These are phyloP conservation scores for Clonostachys rhizophaga DNA, from an alignment of 2,329 filamentous ascomycete genomes.

Conservation along the genomic window DNA sequence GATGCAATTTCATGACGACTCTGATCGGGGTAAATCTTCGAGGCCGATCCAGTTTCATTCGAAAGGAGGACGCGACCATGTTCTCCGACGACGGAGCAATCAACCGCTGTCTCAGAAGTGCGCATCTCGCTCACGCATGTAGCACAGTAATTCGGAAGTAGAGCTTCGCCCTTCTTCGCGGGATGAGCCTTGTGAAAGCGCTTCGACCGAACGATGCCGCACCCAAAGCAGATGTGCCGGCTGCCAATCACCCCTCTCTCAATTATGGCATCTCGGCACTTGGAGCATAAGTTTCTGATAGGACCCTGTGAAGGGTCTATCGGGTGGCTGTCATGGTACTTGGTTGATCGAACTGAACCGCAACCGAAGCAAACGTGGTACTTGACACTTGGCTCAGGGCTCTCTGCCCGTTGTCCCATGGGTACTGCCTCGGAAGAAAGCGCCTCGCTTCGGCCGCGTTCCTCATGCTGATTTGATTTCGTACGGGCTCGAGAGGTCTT, in stretches of 20 bases:
- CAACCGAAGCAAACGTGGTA: conserved; percentile 21
- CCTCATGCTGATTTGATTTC: too few relatives aligned
- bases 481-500: too few relatives aligned
- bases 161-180: conserved; percentile 11
- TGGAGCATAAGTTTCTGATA: conserved; percentile 25
- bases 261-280: conserved; percentile 20
- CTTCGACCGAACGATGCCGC: conserved; percentile 16
- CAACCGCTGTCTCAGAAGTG: conserved; percentile 11
- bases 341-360: conserved; percentile 22
- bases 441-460: too few relatives aligned
- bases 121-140: conserved; percentile 16
- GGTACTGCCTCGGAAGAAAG: too few relatives aligned
- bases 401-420: too few relatives aligned
- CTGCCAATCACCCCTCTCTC: conserved; percentile 10
- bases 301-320: conserved; percentile 10
- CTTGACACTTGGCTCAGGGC: too few relatives aligned
- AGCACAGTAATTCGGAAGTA: conserved; percentile 25
- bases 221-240: conserved; percentile 34
- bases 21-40: too few relatives aligned
- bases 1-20: too few relatives aligned
- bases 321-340: conserved; percentile 27
- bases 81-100: conserved; percentile 13
- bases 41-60: too few relatives aligned
- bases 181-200: conserved; percentile 13
- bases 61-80: too few relatives aligned